Percentiles rank a stretch among this genome's conserved stretches.
Conservation (phyloP, 106 monocot genomes). For the Dioscorea dumetorum region DNA sequence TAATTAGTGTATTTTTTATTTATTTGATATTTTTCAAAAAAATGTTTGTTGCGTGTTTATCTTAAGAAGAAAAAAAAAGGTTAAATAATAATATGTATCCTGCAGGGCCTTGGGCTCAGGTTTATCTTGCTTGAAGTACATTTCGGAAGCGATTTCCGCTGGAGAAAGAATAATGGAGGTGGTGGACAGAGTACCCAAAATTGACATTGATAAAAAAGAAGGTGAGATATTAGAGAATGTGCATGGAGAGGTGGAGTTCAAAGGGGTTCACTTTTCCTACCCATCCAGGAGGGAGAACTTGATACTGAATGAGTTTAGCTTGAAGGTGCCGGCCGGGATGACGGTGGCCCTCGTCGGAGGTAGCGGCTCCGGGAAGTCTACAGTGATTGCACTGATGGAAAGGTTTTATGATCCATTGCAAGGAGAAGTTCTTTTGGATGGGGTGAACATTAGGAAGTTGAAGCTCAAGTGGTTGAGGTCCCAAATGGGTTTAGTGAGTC, state of each 20-base stretch:
- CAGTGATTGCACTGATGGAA: conserved; percentile 48
- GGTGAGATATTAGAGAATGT: conserved; percentile 31
- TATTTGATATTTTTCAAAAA: too few species aligned
- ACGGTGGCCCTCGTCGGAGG: conserved; percentile 66
- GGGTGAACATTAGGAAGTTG: conserved; percentile 50
- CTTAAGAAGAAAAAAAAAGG: too few species aligned
- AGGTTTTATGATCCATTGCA: conserved; percentile 50
- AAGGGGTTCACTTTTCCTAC: conserved; percentile 50
- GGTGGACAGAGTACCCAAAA: conserved; percentile 49
- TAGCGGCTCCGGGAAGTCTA: conserved; percentile 78
- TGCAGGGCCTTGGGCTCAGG: conserved; percentile 58
- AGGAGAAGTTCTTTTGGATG: conserved; percentile 54
- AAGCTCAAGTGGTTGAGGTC: conserved; percentile 73
- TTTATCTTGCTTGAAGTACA: conserved; percentile 70
- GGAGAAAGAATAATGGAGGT: conserved; percentile 56
- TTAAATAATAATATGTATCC: too few species aligned
- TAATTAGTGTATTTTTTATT: too few species aligned
- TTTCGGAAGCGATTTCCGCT: conserved; percentile 69
- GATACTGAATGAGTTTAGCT: conserved; percentile 36
- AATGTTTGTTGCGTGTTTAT: too few species aligned
- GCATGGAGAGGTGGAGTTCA: conserved; percentile 64
- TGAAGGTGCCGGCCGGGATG: conserved; percentile 43
- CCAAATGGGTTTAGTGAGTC: conserved; percentile 88
- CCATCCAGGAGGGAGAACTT: conserved; percentile 48
- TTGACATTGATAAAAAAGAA: conserved; percentile 54